Base-by-base conservation (phyloP, 495 filamentous ascomycete species). In the Aspergillus steynii region DNA sequence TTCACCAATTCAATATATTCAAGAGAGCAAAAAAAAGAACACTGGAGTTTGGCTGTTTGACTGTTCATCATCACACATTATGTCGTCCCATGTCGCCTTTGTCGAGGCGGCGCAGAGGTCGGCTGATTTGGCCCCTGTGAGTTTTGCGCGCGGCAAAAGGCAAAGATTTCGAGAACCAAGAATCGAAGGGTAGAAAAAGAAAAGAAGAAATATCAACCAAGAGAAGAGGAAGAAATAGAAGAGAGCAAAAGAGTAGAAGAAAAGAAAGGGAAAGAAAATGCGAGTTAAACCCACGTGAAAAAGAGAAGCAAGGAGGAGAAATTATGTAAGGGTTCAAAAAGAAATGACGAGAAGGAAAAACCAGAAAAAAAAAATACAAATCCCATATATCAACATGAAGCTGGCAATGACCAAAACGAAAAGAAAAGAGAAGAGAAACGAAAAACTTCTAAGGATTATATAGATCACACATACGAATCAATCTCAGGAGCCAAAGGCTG, bases 401-500 rank as follows among this genome's bases (percentile, higher is more conserved):
- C n/a, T 27, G 27, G 37, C 31, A 29, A 31, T 10, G 26, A 49
- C 8, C 10, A 8, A 42, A 14, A 50, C 29, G 15, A 55, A 34
- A 51, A 49, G 42, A 48, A 42, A 48, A 61, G 14, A 26, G 57
- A 63, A 64, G 57, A 58, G 63, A 56, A 46, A 59, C 55, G 28
- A 26, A 52, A 57, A 46, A 12, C 3, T 15, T 42, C 37, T 42
- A 42, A 42, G 37, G 37, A 42, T 42, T 42, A 50, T 50, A 27
- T 50, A 50, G 8, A 63, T 65, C 60, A 68, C 59, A 76, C 71
- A 73, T 73, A 77, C 52, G 72, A 67, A 57, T 75, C 71, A 50
- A 74, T 64, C 63, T 75, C 76, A 29, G 74, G 65, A 31, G 66
- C 65, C 31, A 75, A 49, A 28, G 68, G 64, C 55, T 76, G 71